Conservation (phyloP, 2,329 filamentous ascomycete genomes). For the Xylaria sp. region DNA sequence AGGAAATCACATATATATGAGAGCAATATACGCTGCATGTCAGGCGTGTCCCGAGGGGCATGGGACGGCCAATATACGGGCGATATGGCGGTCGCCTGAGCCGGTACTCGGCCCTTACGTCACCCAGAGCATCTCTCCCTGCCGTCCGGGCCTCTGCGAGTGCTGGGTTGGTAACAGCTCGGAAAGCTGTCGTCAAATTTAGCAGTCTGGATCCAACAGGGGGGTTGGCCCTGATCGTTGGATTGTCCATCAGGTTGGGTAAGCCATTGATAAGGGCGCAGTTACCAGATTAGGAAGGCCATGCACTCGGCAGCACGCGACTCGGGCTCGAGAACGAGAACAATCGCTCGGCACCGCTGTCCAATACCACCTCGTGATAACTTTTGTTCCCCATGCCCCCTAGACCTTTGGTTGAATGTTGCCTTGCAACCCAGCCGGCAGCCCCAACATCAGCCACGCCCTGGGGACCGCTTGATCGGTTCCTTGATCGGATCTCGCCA, state of each 20-base stretch:
- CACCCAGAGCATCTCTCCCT: no score
- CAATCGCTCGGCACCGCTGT: constrained; percentile 21
- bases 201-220: constrained; percentile 23
- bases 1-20: no score
- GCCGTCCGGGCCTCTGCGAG: no score
- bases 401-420: constrained; percentile 24
- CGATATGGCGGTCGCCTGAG: no score
- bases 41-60: no score
- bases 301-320: constrained; percentile 30
- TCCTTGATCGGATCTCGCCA: constrained; percentile 22
- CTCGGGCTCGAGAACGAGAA: constrained; percentile 21
- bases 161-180: no score
- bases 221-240: constrained; percentile 25
- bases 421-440: constrained; percentile 27
- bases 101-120: no score
- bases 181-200: no score
- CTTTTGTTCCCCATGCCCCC: constrained; percentile 23
- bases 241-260: constrained; percentile 20
- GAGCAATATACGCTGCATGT: no score
- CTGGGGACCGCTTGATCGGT: constrained; percentile 16
- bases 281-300: constrained; percentile 33
- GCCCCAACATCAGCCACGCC: constrained; percentile 18
- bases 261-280: constrained; percentile 17
- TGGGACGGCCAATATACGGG: no score
- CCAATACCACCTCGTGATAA: constrained; percentile 31